Base-by-base conservation (phyloP, 345 rosid genomes). In the Cardamine chenopodiifolia region DNA sequence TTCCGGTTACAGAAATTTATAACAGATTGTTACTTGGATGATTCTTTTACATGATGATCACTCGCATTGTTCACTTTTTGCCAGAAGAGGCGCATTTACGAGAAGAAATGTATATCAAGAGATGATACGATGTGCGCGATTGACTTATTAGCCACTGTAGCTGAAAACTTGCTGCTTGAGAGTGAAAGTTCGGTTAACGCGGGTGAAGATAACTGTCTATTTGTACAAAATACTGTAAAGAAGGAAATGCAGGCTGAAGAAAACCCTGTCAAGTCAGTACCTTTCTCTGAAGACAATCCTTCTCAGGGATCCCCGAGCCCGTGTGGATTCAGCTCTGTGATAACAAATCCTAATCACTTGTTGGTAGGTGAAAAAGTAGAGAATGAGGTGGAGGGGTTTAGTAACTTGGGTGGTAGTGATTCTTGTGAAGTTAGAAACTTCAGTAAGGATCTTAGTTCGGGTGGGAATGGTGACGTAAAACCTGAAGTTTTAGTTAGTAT, bases 91-190 rank as follows among this genome's bases (percentile, higher is more conserved):
- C 86, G 93, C 65, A 23, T 79, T 72, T 75, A 85, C 7, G 71
- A 82, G 66, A 82, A 84, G 85, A 83, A 82, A 78, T 31, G 34
- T 31, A 79, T 68, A 66, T 34, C 23, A 62, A 92, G 82, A 68
- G 92, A 81, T 58, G 78, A 73, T 64, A 81, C 83, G 73, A 79
- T 88, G 85, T 82, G 89, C 70, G 92, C 97, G 15, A 84, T 93
- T 72, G 97, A 93, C 82, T 85, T 93, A 72, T 76, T 93, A 86
- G 98, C 98, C 76, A 84, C 89, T 26, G 89, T 93, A 79, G 98
- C 98, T 72, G 97, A 96, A 72, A 87, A 83, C 68, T 78, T 92
- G 66, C 76, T 89, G 78, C 83, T 80, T 1, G 93, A 88, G 78
- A 83, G 50, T 20, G 75, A 78, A 71, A 76, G 73, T 50, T 45